These are phyloP conservation scores for Debaryomyces coudertii DNA, from an alignment of 1,139 yeast species.

Conservation along the genomic window DNA sequence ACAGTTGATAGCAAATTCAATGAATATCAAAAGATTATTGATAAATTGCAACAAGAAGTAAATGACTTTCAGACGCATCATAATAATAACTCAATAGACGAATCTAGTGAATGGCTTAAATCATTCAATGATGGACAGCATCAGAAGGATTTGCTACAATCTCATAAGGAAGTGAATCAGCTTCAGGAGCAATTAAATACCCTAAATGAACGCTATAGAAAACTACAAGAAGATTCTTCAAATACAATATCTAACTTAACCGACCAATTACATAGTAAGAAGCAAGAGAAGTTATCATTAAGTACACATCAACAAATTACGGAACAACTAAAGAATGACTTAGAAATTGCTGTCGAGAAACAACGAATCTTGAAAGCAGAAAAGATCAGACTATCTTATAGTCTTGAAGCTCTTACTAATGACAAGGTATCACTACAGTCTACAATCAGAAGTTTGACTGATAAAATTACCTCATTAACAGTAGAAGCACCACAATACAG, in stretches of 20 bases:
- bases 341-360: slow-evolving; percentile 49
- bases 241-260: slow-evolving; percentile 32
- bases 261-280: slow-evolving; percentile 31
- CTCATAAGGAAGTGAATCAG: slow-evolving; percentile 27
- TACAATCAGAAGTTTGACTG: slow-evolving; percentile 36
- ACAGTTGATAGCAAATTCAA: slow-evolving; percentile 30
- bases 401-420: slow-evolving; percentile 40
- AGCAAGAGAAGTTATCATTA: slow-evolving; percentile 27
- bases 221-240: slow-evolving; percentile 29
- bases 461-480: slow-evolving; percentile 29
- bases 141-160: slow-evolving; percentile 23
- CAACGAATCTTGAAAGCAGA: slow-evolving; percentile 54
- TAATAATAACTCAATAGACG: slow-evolving; percentile 10
- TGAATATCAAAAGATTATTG: slow-evolving; percentile 36
- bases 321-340: slow-evolving; percentile 40
- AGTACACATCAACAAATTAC: slow-evolving; percentile 25
- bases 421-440: slow-evolving; percentile 41
- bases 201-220: slow-evolving; percentile 21
- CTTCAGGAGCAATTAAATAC: slow-evolving; percentile 28
- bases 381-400: slow-evolving; percentile 46
- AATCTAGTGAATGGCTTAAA: slow-evolving; percentile 1
- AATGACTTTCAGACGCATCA: slow-evolving; percentile 25
- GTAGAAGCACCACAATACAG: slow-evolving; percentile 23
- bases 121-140: slow-evolving; percentile 11
- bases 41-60: slow-evolving; percentile 37